These are phyloP conservation scores for Pholiota conissans DNA, from an alignment of 768 basidiomycete genomes.

Conservation along the genomic window DNA sequence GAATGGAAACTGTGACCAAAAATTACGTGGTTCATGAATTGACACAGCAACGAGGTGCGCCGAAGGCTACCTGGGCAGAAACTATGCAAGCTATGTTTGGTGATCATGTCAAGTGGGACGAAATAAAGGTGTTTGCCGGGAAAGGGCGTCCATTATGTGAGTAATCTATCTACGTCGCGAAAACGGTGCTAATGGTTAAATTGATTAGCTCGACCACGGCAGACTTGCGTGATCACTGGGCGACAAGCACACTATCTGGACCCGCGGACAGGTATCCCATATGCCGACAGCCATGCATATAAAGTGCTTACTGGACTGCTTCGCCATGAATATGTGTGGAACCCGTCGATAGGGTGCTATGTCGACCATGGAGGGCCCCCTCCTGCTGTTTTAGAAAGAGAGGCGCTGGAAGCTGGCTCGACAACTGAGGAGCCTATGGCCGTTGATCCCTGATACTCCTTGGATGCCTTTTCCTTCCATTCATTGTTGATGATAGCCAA, in stretches of 20 bases:
- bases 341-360: conserved; percentile 43
- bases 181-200: neutral
- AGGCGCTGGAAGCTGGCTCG: neutral
- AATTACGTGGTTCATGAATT: conserved; percentile 75
- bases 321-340: conserved; percentile 73
- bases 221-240: conserved; percentile 79
- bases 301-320: conserved; percentile 60
- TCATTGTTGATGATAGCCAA: too few relatives aligned
- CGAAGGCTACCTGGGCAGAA: conserved; percentile 63
- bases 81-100: conserved; percentile 88
- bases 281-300: conserved; percentile 69
- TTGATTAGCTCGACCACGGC: conserved; percentile 59
- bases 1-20: conserved; percentile 54
- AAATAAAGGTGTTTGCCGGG: conserved; percentile 60
- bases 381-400: conserved; percentile 3
- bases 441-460: neutral
- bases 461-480: neutral
- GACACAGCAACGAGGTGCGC: conserved; percentile 41
- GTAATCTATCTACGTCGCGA: conserved; percentile 16
- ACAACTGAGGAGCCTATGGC: neutral
- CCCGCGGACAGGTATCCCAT: conserved; percentile 79
- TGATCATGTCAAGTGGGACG: conserved; percentile 79
- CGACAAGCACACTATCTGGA: conserved; percentile 75
- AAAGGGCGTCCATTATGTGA: conserved; percentile 67
- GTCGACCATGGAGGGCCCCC: conserved; percentile 28